Base-by-base conservation (phyloP, 495 filamentous ascomycete species). In the Neurospora sp. region DNA sequence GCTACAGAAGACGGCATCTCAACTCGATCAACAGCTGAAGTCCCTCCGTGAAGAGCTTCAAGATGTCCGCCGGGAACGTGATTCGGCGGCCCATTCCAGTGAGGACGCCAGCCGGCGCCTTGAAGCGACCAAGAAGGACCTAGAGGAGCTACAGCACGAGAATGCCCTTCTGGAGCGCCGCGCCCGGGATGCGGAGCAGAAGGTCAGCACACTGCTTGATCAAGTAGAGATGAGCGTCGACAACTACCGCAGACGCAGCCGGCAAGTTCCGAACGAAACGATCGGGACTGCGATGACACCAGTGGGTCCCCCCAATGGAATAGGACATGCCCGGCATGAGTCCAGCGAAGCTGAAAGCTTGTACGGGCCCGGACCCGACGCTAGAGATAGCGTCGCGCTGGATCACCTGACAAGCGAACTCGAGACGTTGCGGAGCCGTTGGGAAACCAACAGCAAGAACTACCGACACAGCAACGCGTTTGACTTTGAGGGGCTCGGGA, bases 381-480 rank as follows among this genome's bases (percentile, higher is more conserved):
- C 88, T 70, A 89, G 94, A 72, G 93, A 93, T 75, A 94, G 91
- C 39, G 88, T 93, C 77, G 96, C 96, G 20, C 86, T 99, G 10
- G 96, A 98, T 79, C 94, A 90, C 59, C 87, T 99, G 4, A 95
- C 96, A 27, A 91, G 89, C 71, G 96, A 99, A 82, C 88, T 99
- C 5, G 96, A 99, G 72, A 88, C 91, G 20, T 86, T 98, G 46
- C 90, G 95, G 40, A 90, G 84, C 40, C 96, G 97, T 74, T 98
- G 96, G 95, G 94, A 98, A 82, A 91, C 91, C 66, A 97, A 94
- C 48, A 97, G 94, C 82, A 94, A 94, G 82, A 95, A 92, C 75
- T 97, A 98, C 79, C 90, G 95, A 18, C 84, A 97, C 62, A 95
- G 92, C 80, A 94, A 90, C 76, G 85, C 89, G 16, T 95, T 97